These are phyloP conservation scores for Neurospora sp. DNA, from an alignment of 495 filamentous ascomycete species.

Conservation along the genomic window DNA sequence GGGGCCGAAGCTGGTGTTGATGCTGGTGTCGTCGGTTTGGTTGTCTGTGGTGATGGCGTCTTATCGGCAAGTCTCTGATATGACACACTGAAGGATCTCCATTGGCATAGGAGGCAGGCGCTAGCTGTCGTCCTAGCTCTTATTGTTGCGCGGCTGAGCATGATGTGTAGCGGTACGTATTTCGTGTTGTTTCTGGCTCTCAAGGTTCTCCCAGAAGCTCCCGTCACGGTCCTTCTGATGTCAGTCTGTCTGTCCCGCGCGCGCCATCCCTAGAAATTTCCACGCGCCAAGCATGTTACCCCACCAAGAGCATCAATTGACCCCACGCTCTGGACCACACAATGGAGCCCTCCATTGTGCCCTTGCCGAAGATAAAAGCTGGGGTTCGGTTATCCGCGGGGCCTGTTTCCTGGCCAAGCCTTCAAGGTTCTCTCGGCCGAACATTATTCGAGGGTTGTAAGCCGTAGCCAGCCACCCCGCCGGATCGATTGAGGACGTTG, in stretches of 20 bases:
- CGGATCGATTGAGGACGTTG: not conserved
- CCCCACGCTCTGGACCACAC: not conserved
- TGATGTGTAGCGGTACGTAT: constrained; percentile 5
- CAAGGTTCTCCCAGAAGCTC: constrained; percentile 1
- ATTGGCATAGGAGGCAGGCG: constrained; percentile 37
- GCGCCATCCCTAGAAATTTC: constrained; percentile 18
- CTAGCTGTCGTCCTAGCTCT: constrained; percentile 5
- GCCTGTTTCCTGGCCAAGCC: not conserved
- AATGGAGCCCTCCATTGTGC: not conserved
- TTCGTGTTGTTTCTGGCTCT: not conserved
- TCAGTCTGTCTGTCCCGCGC: not conserved
- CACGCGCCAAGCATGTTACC: constrained; percentile 5
- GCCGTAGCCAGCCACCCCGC: constrained; percentile 21
- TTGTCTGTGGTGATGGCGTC: constrained; percentile 7
- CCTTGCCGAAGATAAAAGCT: not conserved
- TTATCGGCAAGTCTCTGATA: constrained; percentile 27
- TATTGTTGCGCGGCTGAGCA: constrained; percentile 14
- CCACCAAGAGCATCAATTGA: not conserved
- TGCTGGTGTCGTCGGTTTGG: constrained; percentile 2
- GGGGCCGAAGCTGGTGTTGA: not conserved
- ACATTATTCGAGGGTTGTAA: constrained; percentile 20
- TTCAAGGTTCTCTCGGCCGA: constrained; percentile 15
- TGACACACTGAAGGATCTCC: constrained; percentile 36
- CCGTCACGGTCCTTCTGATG: not conserved
- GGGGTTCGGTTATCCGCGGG: constrained; percentile 26